Evolutionary conservation across 768 basidiomycete genomes (phyloP).

Genomic region (Hemileccinum rubropunctum): DNA sequence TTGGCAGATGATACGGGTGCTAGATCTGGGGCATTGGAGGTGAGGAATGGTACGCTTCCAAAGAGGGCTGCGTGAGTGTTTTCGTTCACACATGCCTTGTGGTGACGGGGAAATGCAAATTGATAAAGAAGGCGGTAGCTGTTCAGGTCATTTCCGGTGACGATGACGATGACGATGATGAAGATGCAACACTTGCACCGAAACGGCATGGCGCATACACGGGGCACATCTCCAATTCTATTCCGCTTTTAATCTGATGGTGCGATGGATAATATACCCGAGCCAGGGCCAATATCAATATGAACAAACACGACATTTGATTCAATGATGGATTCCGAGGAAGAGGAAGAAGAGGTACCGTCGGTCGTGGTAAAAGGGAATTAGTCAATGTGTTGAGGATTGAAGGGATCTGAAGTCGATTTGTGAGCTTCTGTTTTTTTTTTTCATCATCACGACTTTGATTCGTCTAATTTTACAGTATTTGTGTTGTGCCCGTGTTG

Average conservation of each 20-base stretch:
- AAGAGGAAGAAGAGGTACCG: conserved; percentile 53
- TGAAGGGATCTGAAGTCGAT: neutral
- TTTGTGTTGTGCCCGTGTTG: no score
- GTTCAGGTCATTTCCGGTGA: conserved; percentile 32
- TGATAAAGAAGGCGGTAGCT: conserved; percentile 35
- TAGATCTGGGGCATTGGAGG: conserved; percentile 32
- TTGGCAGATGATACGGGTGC: conserved; percentile 34
- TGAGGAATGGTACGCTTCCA: conserved; percentile 38
- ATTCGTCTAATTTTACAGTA: no score
- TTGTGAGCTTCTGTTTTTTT: no score
- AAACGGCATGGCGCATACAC: conserved; percentile 1
- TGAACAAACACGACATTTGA: conserved; percentile 29
- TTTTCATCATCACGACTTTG: no score
- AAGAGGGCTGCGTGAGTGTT: conserved; percentile 54
- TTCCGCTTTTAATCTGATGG: neutral
- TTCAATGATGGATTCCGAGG: conserved; percentile 55
- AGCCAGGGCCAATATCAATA: conserved; percentile 6
- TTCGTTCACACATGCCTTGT: neutral
- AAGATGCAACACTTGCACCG: conserved; percentile 39
- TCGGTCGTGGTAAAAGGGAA: conserved; percentile 6
- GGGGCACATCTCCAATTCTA: conserved; percentile 9
- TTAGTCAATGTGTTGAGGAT: no score
- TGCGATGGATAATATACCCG: conserved; percentile 1
- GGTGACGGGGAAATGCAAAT: conserved; percentile 24
- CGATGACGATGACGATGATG: conserved; percentile 31